Conservation (phyloP, 169 alveolate genomes). For the Babesia ovis region DNA sequence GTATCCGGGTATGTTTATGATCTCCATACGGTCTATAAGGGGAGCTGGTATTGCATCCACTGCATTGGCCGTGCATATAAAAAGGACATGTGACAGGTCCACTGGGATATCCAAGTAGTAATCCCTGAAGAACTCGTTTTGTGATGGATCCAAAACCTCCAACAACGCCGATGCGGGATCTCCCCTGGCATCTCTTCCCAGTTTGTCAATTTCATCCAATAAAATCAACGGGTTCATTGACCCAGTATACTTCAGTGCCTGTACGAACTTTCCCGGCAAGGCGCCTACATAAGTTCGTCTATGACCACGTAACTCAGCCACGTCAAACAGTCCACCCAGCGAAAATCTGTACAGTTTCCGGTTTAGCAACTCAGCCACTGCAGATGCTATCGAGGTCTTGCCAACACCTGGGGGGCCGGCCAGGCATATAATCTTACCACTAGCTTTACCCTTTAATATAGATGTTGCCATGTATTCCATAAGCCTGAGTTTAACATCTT, state of each 20-base stretch:
- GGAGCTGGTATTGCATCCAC: slow-evolving; percentile 90
- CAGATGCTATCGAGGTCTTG: slow-evolving; percentile 91
- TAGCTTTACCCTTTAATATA: slow-evolving; percentile 69
- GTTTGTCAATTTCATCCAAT: slow-evolving; percentile 92
- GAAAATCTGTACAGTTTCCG: slow-evolving; percentile 84
- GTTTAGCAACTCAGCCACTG: slow-evolving; percentile 87
- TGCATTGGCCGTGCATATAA: slow-evolving; percentile 92
- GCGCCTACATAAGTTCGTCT: slow-evolving; percentile 95
- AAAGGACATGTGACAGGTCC: slow-evolving; percentile 88
- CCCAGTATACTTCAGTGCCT: slow-evolving; percentile 79
- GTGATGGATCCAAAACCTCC: slow-evolving; percentile 91
- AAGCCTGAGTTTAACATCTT: slow-evolving; percentile 89
- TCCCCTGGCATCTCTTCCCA: slow-evolving; percentile 86
- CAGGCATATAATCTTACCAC: slow-evolving; percentile 90
- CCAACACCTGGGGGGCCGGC: slow-evolving; percentile 97
- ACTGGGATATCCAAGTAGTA: slow-evolving; percentile 79
- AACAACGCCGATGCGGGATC: slow-evolving; percentile 90
- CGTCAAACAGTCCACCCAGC: slow-evolving; percentile 90
- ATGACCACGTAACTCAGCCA: slow-evolving; percentile 93
- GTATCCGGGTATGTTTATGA: slow-evolving; percentile 90
- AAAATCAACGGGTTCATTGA: slow-evolving; percentile 87
- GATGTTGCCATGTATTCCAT: slow-evolving; percentile 91
- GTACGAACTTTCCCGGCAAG: slow-evolving; percentile 90
- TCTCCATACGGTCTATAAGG: slow-evolving; percentile 92
- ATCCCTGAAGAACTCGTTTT: slow-evolving; percentile 79